Evolutionary conservation across 768 basidiomycete species (phyloP), one percentile per base, ranked within the genome.

Genomic region (Amanita muscaria): DNA sequence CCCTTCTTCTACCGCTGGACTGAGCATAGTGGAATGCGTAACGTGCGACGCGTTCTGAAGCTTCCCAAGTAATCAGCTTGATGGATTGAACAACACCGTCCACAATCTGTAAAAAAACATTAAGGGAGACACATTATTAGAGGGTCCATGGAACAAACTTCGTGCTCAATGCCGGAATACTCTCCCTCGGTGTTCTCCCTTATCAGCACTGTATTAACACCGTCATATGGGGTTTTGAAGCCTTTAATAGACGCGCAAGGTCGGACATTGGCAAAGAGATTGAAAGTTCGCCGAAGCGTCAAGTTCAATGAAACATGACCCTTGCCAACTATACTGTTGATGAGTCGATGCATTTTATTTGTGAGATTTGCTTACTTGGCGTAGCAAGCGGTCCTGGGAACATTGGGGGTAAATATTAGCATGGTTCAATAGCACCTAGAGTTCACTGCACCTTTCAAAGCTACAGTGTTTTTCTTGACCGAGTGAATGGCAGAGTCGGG

Each of bases 161-260:
- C 93, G 64, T 99, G 96, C 66, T 99, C 96, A 54, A 99, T 98
- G 54, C 96, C 96, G 48, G 93, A 97, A 67, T 99, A 99, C 64
- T 99, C 96, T 63, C 96, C 96, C 67, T 99, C 96, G 7, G 96
- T 99, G 66, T 99, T 99, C 71, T 99, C 96, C 59, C 96, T 90
- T 62, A 99, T 99, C 53, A 99, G 72, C 42, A 97, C 92, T 19
- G 90, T 93, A 72, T 99, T 87, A 52, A 99, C 96, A 57, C 97
- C 85, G 62, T 98, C 93, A 59, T 99, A 98, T 2, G 94, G 87
- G 0, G 96, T 99, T 72, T 96, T 96, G 76, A 83, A 98, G 22
- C 96, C 96, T 64, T 89, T 70, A 65, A 99, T 90, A 22, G 93
- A 97, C 22, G 79, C 78, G 60, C 96, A 99, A 27, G 96, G 96